phyloP scores from a whole-genome alignment of 371 early-diverging fungal genomes.

The Actinomucor elegans region DNA sequence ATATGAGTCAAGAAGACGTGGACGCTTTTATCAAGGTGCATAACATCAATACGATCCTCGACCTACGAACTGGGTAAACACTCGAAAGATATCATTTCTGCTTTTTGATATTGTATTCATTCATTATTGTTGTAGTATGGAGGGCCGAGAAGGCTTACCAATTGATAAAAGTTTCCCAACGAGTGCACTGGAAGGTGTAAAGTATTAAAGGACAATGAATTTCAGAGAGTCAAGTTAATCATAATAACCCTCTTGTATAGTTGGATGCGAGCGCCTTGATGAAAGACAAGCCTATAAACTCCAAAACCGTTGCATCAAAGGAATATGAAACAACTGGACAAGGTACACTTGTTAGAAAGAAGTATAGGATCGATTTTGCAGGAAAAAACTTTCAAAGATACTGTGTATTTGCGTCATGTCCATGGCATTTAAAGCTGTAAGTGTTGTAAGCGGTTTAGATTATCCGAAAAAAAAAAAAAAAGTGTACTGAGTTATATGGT shows the following conservation, averaged over 20 bases:
- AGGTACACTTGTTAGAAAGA: conserved; percentile 21
- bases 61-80: conserved; percentile 26
- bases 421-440: conserved; percentile 39
- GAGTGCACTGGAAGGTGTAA: conserved; percentile 21
- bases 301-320: background rate
- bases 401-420: conserved; percentile 38
- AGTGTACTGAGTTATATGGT: background rate
- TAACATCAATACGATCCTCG: conserved; percentile 29
- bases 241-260: background rate
- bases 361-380: conserved; percentile 42
- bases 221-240: no score
- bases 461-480: background rate
- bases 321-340: conserved; percentile 8
- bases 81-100: background rate
- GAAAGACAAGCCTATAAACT: background rate
- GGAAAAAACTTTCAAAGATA: conserved; percentile 45
- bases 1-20: conserved; percentile 25
- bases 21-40: conserved; percentile 22
- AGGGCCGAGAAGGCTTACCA: conserved; percentile 27
- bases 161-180: conserved; percentile 37
- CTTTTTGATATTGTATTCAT: background rate
- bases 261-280: background rate
- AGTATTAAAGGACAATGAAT: background rate
- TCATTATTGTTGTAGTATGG: conserved; percentile 2
- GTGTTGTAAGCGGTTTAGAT: background rate